phyloP scores from a whole-genome alignment of 108 stramenopile genomes.

The Schizochytrium sp. region DNA sequence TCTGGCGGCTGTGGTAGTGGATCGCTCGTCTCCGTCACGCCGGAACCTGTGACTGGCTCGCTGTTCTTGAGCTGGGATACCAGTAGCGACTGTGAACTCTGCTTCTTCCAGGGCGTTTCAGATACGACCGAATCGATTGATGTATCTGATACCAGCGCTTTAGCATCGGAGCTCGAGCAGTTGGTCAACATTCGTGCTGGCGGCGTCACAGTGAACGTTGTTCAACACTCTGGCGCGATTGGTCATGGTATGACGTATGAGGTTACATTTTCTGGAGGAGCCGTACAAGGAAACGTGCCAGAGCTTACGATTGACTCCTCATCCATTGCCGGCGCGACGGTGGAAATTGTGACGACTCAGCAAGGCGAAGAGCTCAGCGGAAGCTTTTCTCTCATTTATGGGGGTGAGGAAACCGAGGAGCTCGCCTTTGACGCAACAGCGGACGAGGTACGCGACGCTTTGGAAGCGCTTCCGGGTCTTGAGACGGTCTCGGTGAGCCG shows the following conservation, averaged over 20 bases:
- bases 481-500: neutral
- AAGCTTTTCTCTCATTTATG: constrained; percentile 46
- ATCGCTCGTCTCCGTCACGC: neutral
- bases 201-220: neutral
- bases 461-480: constrained; percentile 45
- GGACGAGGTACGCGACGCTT: constrained; percentile 33
- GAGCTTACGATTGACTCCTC: constrained; percentile 38
- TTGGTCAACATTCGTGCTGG: neutral
- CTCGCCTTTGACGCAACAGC: constrained; percentile 55
- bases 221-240: neutral
- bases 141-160: neutral
- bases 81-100: neutral
- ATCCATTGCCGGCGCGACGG: constrained; percentile 47
- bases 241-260: neutral
- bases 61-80: neutral
- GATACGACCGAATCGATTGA: neutral
- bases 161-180: neutral
- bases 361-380: constrained; percentile 68
- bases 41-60: neutral
- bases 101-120: neutral
- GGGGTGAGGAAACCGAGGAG: constrained; percentile 43
- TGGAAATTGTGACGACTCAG: constrained; percentile 38
- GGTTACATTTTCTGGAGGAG: neutral
- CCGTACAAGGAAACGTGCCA: constrained; percentile 48
- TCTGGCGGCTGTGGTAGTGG: neutral